Evolutionary conservation across 2,329 filamentous ascomycete genomes (phyloP), one percentile per base, ranked within the genome.

Genomic region (Teratosphaeria epicoccoides): DNA sequence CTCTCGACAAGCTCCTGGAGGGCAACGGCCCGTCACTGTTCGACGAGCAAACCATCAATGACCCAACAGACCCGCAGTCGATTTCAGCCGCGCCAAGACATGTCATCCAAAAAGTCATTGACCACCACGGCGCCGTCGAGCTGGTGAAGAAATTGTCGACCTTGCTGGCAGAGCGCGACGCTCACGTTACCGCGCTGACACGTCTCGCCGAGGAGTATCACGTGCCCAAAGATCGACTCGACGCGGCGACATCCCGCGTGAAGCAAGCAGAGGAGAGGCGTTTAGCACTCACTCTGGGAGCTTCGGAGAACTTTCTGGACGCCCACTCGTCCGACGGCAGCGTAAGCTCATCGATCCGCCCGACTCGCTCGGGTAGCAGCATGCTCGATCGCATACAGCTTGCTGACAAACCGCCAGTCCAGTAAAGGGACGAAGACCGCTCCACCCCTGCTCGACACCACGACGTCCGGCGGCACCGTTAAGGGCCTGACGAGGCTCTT

Each of bases 121-220:
- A 63, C 29, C 64, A 65, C 24, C 57, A 61, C 9, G 64, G 64
- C 24, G 64, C 63, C 7, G 57, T 61, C 24, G 56, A 59, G 6
- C 53, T 67, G 9, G 59, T 65, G n/a, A 52, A 59, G 24, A 56
- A 63, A 33, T 50, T 67, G 43, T 56, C 62, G 6, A 54, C 53
- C 7, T 50, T 63, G 25, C 54, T 67, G 20, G 64, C 64, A 12
- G 59, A 66, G 53, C 53, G 64, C 23, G 64, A 67, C 58, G 64
- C 64, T 9, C 63, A 66, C 52, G 61, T 67, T 22, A 66, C 64
- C 11, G 64, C 64, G 10, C 52, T 67, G 47, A 65, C 60, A 24
- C 57, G 63, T 7, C 49, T 67, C 17, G 62, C 61, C 10, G 61
- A 67, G 49, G 64, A 67, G 50, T 65, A 63, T 48, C 63, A 62